phyloP scores from a whole-genome alignment of 78 protist genomes.

The Dictyostelium firmibasis region DNA sequence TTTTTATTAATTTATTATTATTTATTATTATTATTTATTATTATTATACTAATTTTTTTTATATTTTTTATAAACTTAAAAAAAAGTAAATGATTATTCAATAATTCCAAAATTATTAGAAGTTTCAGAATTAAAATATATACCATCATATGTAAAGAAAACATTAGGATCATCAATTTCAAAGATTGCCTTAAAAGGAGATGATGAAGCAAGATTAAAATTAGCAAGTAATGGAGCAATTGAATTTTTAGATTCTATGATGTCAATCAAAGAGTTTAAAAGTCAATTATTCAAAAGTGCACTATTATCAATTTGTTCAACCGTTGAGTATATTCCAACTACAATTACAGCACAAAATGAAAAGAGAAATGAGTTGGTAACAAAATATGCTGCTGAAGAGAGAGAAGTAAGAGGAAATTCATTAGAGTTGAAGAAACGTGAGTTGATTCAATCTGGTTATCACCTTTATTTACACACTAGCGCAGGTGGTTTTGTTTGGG shows the following conservation, averaged over 20 bases:
- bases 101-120: conserved; percentile 52
- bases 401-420: background rate
- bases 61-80: background rate
- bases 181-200: conserved; percentile 51
- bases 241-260: conserved; percentile 15
- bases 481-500: conserved; percentile 88
- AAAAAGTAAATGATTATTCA: conserved; percentile 28
- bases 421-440: conserved; percentile 15
- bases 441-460: conserved; percentile 73
- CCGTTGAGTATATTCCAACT: background rate
- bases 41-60: background rate
- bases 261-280: background rate
- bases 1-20: background rate
- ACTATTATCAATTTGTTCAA: conserved; percentile 16
- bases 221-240: conserved; percentile 66
- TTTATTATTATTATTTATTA: background rate
- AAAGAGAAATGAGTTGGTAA: background rate
- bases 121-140: conserved; percentile 15
- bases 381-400: background rate
- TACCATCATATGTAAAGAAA: conserved; percentile 59
- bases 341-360: background rate
- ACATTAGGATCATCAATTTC: conserved; percentile 33
- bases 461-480: conserved; percentile 86
- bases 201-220: conserved; percentile 28
- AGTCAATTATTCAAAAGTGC: conserved; percentile 16